Base-by-base conservation (phyloP, 106 monocot genomes). In the Dendrobium huoshanense region DNA sequence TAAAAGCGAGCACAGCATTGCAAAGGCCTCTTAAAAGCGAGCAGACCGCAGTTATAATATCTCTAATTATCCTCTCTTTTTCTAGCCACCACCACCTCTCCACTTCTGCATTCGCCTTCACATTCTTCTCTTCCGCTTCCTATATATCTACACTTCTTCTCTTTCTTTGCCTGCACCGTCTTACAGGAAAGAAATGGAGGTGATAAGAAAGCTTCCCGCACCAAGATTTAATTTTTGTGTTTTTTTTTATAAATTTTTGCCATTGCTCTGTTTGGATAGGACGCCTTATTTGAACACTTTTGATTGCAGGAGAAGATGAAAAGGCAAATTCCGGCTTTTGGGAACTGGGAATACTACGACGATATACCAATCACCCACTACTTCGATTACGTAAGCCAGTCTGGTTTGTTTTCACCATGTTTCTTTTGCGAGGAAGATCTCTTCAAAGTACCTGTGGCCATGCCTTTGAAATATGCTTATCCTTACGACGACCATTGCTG, bases 291-390 rank as follows among this genome's bases (percentile, higher is more conserved):
- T 51, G 13, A 51, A 51, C 15, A 10, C 3, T 51, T 51, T 51
- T 51, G 10, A 6, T 17, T 15, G n/a, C 54, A 56, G 65, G 65
- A 67, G 49, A 58, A 80, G 79, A 83, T n/a, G 77, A 83, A 72
- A 77, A 51, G 49, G 4, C 80, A 80, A 67, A 83, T 87, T 9
- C 84, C 84, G 41, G 79, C 84, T 29, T 84, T 84, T 59, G 79
- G 84, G 10, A 79, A 75, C 47, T 84, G 84, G 84, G 74, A 80
- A 59, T 79, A 54, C 55, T 84, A 55, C 79, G 83, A 79, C 33
- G 73, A 72, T 45, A 15, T 83, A 43, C 79, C 79, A n/a, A 79
- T 83, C 67, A 73, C 55, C 41, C 68, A 79, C 47, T 83, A 77
- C 78, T 83, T 79, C 24, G 83, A 83, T 18, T 79, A 70, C 9